Conservation (phyloP, 306 rosid genomes). For the Glycyrrhiza uralensis region DNA sequence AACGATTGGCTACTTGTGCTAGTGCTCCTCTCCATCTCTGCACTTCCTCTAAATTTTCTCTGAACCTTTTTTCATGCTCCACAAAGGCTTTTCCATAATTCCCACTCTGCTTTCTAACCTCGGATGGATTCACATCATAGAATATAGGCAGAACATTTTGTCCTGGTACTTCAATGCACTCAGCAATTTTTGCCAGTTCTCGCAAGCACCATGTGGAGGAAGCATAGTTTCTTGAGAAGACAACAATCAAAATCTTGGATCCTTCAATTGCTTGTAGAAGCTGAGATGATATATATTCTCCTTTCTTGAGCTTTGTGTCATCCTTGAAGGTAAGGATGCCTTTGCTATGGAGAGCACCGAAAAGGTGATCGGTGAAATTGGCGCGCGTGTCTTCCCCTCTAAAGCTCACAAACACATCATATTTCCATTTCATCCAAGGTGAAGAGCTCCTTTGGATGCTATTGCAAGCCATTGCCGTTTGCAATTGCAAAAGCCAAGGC, state of each 20-base stretch:
- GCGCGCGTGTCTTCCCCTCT: not conserved
- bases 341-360: not conserved
- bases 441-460: not conserved
- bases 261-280: conserved; percentile 11
- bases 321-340: not conserved
- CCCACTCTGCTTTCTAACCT: conserved; percentile 5
- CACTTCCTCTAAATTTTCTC: not conserved
- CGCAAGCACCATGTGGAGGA: conserved; percentile 31
- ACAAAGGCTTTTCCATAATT: not conserved
- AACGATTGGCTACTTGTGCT: conserved; percentile 8
- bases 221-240: conserved; percentile 20
- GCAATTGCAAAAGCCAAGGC: not conserved
- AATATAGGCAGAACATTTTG: conserved; percentile 1
- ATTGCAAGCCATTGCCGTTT: not conserved
- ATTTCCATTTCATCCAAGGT: not conserved
- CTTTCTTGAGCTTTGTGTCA: not conserved
- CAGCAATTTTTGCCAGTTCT: conserved; percentile 9
- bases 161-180: not conserved
- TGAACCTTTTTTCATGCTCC: conserved; percentile 8
- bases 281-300: not conserved
- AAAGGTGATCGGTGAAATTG: conserved; percentile 18
- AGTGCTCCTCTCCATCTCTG: conserved; percentile 4
- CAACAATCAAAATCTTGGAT: not conserved
- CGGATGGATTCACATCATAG: conserved; percentile 23
- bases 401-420: conserved; percentile 30